Evolutionary conservation across 2,329 filamentous ascomycete genomes (phyloP), one percentile per base, ranked within the genome.

Genomic region (Pseudogymnoascus sp.): DNA sequence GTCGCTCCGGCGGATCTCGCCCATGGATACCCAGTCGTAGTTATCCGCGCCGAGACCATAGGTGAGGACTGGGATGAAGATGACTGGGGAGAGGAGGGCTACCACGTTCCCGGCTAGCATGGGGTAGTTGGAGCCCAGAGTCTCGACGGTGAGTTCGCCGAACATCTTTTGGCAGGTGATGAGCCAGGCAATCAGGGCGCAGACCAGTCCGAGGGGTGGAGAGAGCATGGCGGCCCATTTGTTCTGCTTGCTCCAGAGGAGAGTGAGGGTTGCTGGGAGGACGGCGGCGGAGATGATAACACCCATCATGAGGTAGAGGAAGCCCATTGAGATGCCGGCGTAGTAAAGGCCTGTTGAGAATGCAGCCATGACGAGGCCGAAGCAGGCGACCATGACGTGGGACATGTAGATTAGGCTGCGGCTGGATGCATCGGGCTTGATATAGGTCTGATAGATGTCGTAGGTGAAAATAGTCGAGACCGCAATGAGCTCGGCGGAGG

Each of bases 41-140:
- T 90, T 86, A 64, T 93, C 87, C 1, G 59, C 59, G 16, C 59
- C 59, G 10, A 78, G 72, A n/a, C 84, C 84, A 66, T 91, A 86
- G 0, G 90, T 93, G n/a, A 96, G 80, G 51, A 93, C 66, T 0
- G 91, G 90, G 7, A 93, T 82, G 71, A 93, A 86, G 42, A 93
- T 73, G 0, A 90, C 66, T 0, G 92, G 92, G 0, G 89, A 88
- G 6, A 96, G 84, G 1, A 96, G 82, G 0, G 91, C 90, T 0
- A 87, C 86, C 3, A 96, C 90, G 68, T 96, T 96, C 34, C 91
- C 91, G 1, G 89, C 91, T 21, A 96, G 78, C 91, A 96, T 96
- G 11, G 91, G 90, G 67, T 90, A 84, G 76, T 96, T 96, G n/a
- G 86, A 83, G 1, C 93, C 93, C 0, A 91, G 93, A 68, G 88